Base-by-base conservation (phyloP, 2,329 filamentous ascomycete species). In the Fusarium sulawesiense region DNA sequence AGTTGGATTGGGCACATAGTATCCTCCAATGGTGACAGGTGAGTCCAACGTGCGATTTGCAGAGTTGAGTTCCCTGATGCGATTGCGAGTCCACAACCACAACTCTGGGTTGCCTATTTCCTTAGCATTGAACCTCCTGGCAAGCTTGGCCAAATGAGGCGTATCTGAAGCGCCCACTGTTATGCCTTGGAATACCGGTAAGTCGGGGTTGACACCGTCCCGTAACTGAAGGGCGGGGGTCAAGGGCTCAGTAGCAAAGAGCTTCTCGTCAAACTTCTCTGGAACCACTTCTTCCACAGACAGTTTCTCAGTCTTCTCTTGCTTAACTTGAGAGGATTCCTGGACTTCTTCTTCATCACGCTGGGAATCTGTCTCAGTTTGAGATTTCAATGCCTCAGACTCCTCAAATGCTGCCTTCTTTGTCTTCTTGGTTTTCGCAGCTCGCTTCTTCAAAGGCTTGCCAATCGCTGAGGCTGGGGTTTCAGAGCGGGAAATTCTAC, bases 1-100 rank as follows among this genome's bases (percentile, higher is more conserved):
- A 12, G 93, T 93, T 1, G 86, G 67, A 72, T 98, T 99, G 0
- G 93, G 89, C 42, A 98, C 93, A 76, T 98, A 98, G 75, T 91
- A 91, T 21, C 88, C 89, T 32, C 85, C 84, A 46, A 91, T 89
- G 20, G 76, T 76, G 18, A 84, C 79, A 2, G 84, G 75, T 6
- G 69, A 75, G 27, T 78, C 68, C 40, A 71, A 40, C 23, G 71
- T 66, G 14, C 75, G 73, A 21, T 76, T 66, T 6, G 64, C 53
- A 4, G 83, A 80, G 68, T 90, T 89, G 41, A 90, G 81, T 68
- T 88, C 84, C 20, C 85, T 83, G 57, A 89, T 80, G 12, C 86
- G 85, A 69, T 87, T 84, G 46, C 85, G 84, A 60, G 80, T 84
- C 87, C 87, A 89, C 20, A 89, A 66, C 85, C 86, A 89, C 37